Percentiles rank a stretch among this genome's conserved stretches.
These are phyloP conservation scores for Cladosporium colombiae DNA, from an alignment of 2,329 filamentous ascomycete species.

Conservation along the genomic window DNA sequence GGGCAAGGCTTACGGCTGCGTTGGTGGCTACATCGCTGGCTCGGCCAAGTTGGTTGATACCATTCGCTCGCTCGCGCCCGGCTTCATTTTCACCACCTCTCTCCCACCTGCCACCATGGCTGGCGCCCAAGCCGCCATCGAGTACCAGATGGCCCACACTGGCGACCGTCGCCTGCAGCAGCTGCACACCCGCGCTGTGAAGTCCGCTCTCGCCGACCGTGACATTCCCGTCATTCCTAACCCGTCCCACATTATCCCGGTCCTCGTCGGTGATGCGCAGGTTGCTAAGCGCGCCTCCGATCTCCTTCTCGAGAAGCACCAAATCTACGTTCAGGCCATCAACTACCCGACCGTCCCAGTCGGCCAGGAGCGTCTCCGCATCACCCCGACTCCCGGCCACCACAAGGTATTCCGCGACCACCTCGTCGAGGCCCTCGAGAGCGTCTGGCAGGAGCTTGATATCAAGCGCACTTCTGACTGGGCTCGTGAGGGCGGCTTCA, in stretches of 20 bases:
- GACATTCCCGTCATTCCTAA: constrained; percentile 98
- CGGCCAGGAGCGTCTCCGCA: constrained; percentile 93
- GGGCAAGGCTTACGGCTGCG: constrained; percentile 96
- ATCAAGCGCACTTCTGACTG: constrained; percentile 94
- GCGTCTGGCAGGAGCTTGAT: constrained; percentile 82
- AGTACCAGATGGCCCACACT: constrained; percentile 84
- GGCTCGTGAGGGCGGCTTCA: constrained; percentile 87
- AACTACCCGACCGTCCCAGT: constrained; percentile 98
- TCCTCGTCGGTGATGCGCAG: constrained; percentile 92
- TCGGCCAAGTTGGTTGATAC: constrained; percentile 84
- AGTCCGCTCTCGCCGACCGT: constrained; percentile 72
- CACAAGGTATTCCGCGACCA: constrained; percentile 80
- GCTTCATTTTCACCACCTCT: constrained; percentile 98
- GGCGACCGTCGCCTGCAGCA: constrained; percentile 92
- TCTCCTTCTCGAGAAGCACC: constrained; percentile 83
- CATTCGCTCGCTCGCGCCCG: constrained; percentile 89
- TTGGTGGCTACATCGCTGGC: constrained; percentile 95
- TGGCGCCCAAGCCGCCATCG: constrained; percentile 84
- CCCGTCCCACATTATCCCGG: constrained; percentile 91
- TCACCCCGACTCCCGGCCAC: constrained; percentile 95
- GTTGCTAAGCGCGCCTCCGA: constrained; percentile 90
- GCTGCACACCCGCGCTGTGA: constrained; percentile 92
- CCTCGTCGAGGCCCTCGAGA: constrained; percentile 78
- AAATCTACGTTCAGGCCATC: constrained; percentile 97
- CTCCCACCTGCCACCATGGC: constrained; percentile 97